phyloP scores from a whole-genome alignment of 345 rosid genomes.

The Erucastrum elatum region DNA sequence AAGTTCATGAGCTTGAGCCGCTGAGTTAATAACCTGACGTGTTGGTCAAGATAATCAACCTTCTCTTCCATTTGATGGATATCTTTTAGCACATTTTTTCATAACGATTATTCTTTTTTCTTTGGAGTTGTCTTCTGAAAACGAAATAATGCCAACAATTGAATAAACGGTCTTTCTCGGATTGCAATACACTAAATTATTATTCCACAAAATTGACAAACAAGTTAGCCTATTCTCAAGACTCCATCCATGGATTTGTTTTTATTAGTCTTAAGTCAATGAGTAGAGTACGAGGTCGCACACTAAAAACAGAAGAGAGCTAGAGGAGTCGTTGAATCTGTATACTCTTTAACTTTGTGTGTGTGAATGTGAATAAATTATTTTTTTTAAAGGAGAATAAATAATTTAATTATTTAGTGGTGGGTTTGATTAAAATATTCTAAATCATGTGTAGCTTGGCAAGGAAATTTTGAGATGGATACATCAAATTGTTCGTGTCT shows the following conservation, averaged over 20 bases:
- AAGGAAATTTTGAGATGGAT: too few species aligned
- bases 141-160: conserved; percentile 14
- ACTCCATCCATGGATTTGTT: conserved; percentile 5
- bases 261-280: conserved; percentile 2
- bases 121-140: not conserved
- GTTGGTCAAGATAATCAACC: conserved; percentile 5
- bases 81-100: not conserved
- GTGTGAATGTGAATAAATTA: not conserved
- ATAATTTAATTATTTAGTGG: not conserved
- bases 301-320: not conserved
- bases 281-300: not conserved
- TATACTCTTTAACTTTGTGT: not conserved
- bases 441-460: not conserved
- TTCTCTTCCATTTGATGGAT: conserved; percentile 15
- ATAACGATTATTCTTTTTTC: too few species aligned
- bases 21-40: not conserved
- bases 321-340: not conserved
- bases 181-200: not conserved
- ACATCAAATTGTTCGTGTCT: too few species aligned
- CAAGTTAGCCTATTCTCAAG: not conserved
- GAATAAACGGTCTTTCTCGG: conserved; percentile 4
- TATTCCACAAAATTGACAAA: not conserved
- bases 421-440: not conserved
- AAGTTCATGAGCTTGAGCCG: conserved; percentile 34
- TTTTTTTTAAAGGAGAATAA: not conserved